A percentile compares a stretch with the other conserved stretches of the same genome.
phyloP scores from a whole-genome alignment of 805 yeast genomes.

The Lachancea lanzarotensis region DNA sequence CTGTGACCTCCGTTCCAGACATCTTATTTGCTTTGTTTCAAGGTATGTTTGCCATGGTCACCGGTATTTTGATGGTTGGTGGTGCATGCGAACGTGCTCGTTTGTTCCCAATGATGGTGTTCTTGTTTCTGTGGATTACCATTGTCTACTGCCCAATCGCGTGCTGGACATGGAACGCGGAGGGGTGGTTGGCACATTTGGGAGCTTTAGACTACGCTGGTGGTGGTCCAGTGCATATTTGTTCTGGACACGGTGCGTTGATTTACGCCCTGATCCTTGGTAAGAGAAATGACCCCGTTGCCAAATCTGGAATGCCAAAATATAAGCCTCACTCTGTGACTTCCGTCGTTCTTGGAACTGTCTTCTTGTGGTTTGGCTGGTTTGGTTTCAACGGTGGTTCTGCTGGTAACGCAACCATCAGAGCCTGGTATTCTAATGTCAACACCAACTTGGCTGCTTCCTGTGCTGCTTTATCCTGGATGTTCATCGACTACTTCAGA shows the following conservation, averaged over 20 bases:
- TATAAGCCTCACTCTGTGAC: conserved; percentile 93
- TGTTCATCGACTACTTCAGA: conserved; percentile 82
- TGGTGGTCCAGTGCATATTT: conserved; percentile 96
- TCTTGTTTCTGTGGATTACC: conserved; percentile 89
- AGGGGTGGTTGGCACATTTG: conserved; percentile 79
- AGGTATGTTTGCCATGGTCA: conserved; percentile 93
- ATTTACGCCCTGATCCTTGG: conserved; percentile 91
- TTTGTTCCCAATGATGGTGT: conserved; percentile 93
- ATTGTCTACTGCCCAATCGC: conserved; percentile 95
- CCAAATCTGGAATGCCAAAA: conserved; percentile 66
- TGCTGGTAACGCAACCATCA: conserved; percentile 85
- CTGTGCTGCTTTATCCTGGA: conserved; percentile 89
- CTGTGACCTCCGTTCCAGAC: conserved; percentile 71
- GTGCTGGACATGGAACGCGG: conserved; percentile 94
- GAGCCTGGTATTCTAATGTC: conserved; percentile 91
- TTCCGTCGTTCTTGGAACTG: conserved; percentile 85
- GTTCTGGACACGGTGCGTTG: conserved; percentile 91
- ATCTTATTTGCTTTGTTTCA: conserved; percentile 86
- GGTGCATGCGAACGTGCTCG: conserved; percentile 98
- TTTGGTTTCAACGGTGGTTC: conserved; percentile 99
- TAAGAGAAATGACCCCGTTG: conserved; percentile 73
- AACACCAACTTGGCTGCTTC: conserved; percentile 95
- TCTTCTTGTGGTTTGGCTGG: conserved; percentile 98
- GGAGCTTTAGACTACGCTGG: conserved; percentile 97
- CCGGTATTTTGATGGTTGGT: conserved; percentile 92